Percentiles rank a stretch among this genome's conserved stretches.
Conservation (phyloP, 306 rosid genomes). For the Canavalia ensiformis region DNA sequence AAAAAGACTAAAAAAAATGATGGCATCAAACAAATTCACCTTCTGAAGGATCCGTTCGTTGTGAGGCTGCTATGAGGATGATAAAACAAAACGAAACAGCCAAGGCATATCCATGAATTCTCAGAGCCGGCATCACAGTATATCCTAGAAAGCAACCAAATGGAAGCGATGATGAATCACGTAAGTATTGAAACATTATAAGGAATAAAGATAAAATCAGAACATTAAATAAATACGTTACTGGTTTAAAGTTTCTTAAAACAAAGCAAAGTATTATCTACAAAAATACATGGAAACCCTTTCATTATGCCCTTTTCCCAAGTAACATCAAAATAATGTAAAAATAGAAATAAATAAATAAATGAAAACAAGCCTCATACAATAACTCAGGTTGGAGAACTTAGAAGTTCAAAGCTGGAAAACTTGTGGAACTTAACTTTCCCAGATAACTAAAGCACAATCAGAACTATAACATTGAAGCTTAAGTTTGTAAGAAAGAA, state of each 20-base stretch:
- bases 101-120: slow-evolving; percentile 57
- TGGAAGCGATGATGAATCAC: not conserved
- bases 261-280: slow-evolving; percentile 8
- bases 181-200: not conserved
- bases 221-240: slow-evolving; percentile 4
- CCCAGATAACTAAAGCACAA: slow-evolving; percentile 34
- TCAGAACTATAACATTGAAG: not conserved
- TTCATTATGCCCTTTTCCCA: slow-evolving; percentile 31
- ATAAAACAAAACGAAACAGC: slow-evolving; percentile 54
- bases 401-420: slow-evolving; percentile 1
- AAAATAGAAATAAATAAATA: not conserved
- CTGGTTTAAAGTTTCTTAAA: not conserved
- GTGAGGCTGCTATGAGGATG: slow-evolving; percentile 52
- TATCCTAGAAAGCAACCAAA: slow-evolving; percentile 47
- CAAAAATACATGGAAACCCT: not conserved
- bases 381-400: slow-evolving; percentile 12
- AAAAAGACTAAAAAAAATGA: slow-evolving; percentile 16
- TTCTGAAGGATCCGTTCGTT: slow-evolving; percentile 73
- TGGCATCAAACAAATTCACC: slow-evolving; percentile 52
- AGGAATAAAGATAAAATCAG: slow-evolving; percentile 23
- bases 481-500: not conserved
- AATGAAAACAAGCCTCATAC: slow-evolving; percentile 33
- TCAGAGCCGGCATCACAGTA: slow-evolving; percentile 60
- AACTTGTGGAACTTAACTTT: slow-evolving; percentile 18
- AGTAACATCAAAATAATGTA: slow-evolving; percentile 11